These are phyloP conservation scores for Rhizopogon salebrosus DNA, from an alignment of 768 basidiomycete genomes.

Conservation along the genomic window DNA sequence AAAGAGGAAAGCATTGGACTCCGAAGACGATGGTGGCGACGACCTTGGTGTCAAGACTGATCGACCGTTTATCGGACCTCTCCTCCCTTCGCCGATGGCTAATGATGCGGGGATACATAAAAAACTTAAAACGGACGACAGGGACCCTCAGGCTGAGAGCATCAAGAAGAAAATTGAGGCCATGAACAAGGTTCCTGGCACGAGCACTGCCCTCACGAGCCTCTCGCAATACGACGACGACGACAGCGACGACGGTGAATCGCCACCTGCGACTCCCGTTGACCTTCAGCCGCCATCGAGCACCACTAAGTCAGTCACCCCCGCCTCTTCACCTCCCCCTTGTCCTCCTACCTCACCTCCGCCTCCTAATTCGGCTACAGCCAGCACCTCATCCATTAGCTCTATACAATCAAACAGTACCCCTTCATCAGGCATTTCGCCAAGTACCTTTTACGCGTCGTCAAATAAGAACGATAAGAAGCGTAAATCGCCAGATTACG, in stretches of 20 bases:
- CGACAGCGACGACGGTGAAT: slow-evolving; percentile 28
- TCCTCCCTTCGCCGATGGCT: slow-evolving; percentile 45
- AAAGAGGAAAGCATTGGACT: slow-evolving; percentile 48
- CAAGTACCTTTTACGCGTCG: slow-evolving; percentile 36
- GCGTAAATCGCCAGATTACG: slow-evolving; percentile 34
- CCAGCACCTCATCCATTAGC: slow-evolving; percentile 12
- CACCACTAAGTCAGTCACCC: slow-evolving; percentile 17
- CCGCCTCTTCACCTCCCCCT: slow-evolving; percentile 29
- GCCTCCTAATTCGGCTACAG: slow-evolving; percentile 20
- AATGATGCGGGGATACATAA: slow-evolving; percentile 13
- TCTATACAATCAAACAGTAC: slow-evolving; percentile 16
- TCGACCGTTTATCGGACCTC: slow-evolving; percentile 59
- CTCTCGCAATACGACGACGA: slow-evolving; percentile 40
- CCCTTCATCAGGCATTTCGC: slow-evolving; percentile 22
- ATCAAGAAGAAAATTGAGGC: slow-evolving; percentile 53
- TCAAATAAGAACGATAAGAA: slow-evolving; percentile 27
- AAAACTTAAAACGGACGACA: slow-evolving; percentile 17
- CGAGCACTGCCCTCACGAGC: slow-evolving; percentile 31
- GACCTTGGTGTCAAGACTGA: slow-evolving; percentile 47
- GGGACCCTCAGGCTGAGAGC: slow-evolving; percentile 50
- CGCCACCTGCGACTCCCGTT: slow-evolving; percentile 7
- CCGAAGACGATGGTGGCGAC: slow-evolving; percentile 38
- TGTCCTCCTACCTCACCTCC: slow-evolving; percentile 27
- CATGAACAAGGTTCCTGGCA: slow-evolving; percentile 16
- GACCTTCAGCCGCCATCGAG: slow-evolving; percentile 15